Percentiles rank a stretch among this genome's conserved stretches.
These are phyloP conservation scores for Ceratobasidium sp. DNA, from an alignment of 1,284 basidiomycete species.

Conservation along the genomic window DNA sequence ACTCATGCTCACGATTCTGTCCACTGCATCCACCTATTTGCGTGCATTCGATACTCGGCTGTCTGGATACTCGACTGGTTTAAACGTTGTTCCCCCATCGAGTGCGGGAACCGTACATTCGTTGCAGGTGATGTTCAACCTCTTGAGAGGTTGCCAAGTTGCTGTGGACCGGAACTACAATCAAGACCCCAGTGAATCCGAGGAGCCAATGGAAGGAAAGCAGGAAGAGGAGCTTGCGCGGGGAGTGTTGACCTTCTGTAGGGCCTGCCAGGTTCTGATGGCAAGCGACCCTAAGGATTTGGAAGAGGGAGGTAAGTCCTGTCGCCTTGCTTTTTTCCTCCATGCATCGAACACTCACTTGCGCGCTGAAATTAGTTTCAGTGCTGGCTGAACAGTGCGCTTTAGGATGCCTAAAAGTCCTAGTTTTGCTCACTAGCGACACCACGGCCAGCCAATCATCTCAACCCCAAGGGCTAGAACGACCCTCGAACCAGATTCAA, in stretches of 20 bases:
- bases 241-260: conserved; percentile 62
- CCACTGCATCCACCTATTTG: conserved; percentile 58
- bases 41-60: conserved; percentile 57
- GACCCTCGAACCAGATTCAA: conserved; percentile 61
- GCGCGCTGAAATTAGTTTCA: neutral
- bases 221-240: conserved; percentile 54
- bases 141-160: conserved; percentile 70
- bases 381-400: conserved; percentile 11
- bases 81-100: conserved; percentile 56
- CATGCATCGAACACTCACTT: neutral
- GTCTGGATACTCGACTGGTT: conserved; percentile 58
- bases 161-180: conserved; percentile 68
- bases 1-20: conserved; percentile 57
- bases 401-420: conserved; percentile 23
- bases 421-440: conserved; percentile 47
- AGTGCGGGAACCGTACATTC: conserved; percentile 56
- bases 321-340: neutral
- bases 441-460: conserved; percentile 50
- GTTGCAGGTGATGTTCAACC: conserved; percentile 61
- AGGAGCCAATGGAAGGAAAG: conserved; percentile 40
- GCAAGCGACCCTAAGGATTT: conserved; percentile 24
- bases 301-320: conserved; percentile 30
- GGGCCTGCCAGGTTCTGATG: conserved; percentile 55
- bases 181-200: conserved; percentile 53
- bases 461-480: conserved; percentile 58